These are phyloP conservation scores for Colletotrichum sp. DNA, from an alignment of 2,329 filamentous ascomycete genomes.

Conservation along the genomic window DNA sequence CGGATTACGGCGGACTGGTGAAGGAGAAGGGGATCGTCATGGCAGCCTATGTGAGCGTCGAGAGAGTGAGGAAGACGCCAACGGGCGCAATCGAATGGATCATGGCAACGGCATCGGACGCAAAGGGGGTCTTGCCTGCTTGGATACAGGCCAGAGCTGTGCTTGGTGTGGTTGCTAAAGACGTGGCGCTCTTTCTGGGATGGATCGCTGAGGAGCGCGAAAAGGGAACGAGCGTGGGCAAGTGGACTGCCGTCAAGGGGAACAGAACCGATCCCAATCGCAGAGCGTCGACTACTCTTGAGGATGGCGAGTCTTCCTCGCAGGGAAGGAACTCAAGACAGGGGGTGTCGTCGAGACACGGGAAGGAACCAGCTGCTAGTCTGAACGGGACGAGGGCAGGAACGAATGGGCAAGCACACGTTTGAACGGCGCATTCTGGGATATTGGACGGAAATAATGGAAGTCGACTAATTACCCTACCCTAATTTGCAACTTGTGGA, in stretches of 20 bases:
- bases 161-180: constrained; percentile 69
- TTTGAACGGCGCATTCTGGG: background rate
- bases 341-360: constrained; percentile 3
- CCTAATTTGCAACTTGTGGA: background rate
- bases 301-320: constrained; percentile 11
- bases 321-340: constrained; percentile 15
- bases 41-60: constrained; percentile 70
- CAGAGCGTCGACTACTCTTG: background rate
- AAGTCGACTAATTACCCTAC: background rate
- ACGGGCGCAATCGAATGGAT: constrained; percentile 70
- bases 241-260: constrained; percentile 19
- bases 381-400: background rate
- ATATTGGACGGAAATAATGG: background rate
- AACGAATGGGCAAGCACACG: constrained; percentile 1
- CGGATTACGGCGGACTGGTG: constrained; percentile 33
- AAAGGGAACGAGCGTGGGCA: constrained; percentile 19
- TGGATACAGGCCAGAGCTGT: constrained; percentile 70
- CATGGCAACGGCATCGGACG: constrained; percentile 79
- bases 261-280: background rate
- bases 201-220: constrained; percentile 61
- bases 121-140: constrained; percentile 68
- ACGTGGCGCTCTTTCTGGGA: constrained; percentile 71
- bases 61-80: constrained; percentile 57
- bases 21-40: constrained; percentile 54
- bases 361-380: background rate